Evolutionary conservation across 1,139 yeast genomes (phyloP), one percentile per base, ranked within the genome.

Genomic region (Scheffersomyces quercinus): DNA sequence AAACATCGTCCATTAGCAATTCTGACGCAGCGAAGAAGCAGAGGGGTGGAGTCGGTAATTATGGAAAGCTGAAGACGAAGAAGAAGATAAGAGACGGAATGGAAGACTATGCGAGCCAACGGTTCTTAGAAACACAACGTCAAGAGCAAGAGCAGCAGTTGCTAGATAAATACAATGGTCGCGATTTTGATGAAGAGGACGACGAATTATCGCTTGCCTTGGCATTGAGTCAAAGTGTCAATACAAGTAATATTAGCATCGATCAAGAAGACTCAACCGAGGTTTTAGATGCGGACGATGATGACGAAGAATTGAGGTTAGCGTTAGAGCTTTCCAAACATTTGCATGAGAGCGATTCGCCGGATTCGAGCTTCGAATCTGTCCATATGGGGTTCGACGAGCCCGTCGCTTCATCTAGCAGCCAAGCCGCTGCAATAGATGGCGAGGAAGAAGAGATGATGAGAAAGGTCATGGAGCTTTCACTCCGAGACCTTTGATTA

Each of bases 141-240:
- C 20, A 49, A n/a, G 40, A 53, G 15, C 41, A 45, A 1, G 49
- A 61, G 43, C 55, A 62, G 6, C 54, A 62, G 10, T 58, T 70
- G 45, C 50, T 77, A 35, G 70, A 69, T 31, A 76, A 74, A 55
- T 80, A 69, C 51, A 79, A 79, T 52, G 59, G 60, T 2, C 80
- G 79, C 7, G 58, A 52, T 13, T 47, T 52, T 5, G 59, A 64
- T 10, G 68, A 65, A 1, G 75, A 70, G 12, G 78, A 71, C 41
- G 84, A 73, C 37, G 81, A 73, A 54, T 57, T 76, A 28, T 73
- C 77, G 35, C 56, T 80, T 43, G 85, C 85, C 0, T 53, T 80
- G 50, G 85, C 83, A 1, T 54, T 81, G 47, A 79, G 83, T 51
- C 67, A 68, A 51, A 70, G 82, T 49, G 46, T 46, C 38, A 38